Evolutionary conservation across 768 basidiomycete genomes (phyloP).

Genomic region (Calvatia gigantea): DNA sequence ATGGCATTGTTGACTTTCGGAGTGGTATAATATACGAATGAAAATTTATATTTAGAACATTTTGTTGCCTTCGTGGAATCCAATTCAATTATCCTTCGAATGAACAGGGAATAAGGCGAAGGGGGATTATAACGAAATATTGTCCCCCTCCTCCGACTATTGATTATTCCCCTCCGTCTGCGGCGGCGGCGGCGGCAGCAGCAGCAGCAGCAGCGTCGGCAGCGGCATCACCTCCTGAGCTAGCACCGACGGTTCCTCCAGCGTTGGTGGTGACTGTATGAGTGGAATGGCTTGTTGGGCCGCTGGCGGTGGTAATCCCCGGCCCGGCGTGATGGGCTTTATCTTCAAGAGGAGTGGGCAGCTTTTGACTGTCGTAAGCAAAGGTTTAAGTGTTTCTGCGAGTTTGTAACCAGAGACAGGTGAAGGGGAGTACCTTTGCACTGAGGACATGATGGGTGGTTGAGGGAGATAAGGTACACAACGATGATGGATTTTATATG

Average conservation of each 20-base stretch:
- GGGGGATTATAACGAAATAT: not conserved
- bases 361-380: not conserved
- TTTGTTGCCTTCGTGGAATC: not conserved
- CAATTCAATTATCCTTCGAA: not conserved
- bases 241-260: not conserved
- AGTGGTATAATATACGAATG: not conserved
- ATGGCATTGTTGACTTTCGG: not conserved
- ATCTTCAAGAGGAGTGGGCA: not conserved
- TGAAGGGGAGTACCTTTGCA: not conserved
- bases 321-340: not conserved
- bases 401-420: not conserved
- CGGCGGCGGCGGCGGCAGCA: not conserved
- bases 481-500: not conserved
- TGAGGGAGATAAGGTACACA: not conserved
- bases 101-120: not conserved
- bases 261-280: not conserved
- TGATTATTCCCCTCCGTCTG: not conserved
- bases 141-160: not conserved
- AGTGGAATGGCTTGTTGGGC: not conserved
- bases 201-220: not conserved
- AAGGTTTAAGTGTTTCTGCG: not conserved
- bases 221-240: not conserved
- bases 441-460: not conserved
- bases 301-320: not conserved
- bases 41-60: constrained; percentile 2